phyloP scores from a whole-genome alignment of 1,139 yeast genomes.

The Torulaspora pretoriensis region DNA sequence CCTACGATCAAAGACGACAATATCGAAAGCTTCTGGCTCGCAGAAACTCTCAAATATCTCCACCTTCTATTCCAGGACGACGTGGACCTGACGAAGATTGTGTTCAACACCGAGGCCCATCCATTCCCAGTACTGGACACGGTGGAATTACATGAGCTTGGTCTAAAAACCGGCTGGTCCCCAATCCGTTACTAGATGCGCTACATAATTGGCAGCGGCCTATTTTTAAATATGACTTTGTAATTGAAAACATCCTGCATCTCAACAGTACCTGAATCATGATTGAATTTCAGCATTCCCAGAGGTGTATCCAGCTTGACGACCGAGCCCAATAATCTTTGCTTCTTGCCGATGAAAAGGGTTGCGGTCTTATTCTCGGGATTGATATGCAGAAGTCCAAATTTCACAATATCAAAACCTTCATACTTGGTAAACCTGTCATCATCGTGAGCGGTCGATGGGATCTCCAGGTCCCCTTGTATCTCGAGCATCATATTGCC shows the following conservation, averaged over 20 bases:
- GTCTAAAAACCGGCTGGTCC: conserved; percentile 28
- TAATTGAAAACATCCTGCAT: conserved; percentile 56
- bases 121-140: conserved; percentile 59
- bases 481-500: conserved; percentile 63
- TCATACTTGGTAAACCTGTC: conserved; percentile 35
- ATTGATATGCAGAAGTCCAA: conserved; percentile 57
- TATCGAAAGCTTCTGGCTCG: conserved; percentile 91
- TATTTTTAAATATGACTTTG: conserved; percentile 55
- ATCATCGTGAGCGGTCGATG: conserved; percentile 36
- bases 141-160: conserved; percentile 14
- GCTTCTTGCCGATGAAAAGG: conserved; percentile 60
- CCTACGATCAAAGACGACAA: conserved; percentile 60
- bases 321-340: conserved; percentile 56
- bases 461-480: conserved; percentile 65
- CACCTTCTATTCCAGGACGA: conserved; percentile 75
- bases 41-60: conserved; percentile 86
- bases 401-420: conserved; percentile 45
- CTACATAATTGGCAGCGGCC: conserved; percentile 75
- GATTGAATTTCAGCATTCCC: conserved; percentile 51
- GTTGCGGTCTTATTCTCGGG: conserved; percentile 47
- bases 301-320: conserved; percentile 57
- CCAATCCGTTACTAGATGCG: conserved; percentile 8
- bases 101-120: conserved; percentile 91
- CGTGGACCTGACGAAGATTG: conserved; percentile 59
- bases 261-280: conserved; percentile 38